Base-by-base conservation (phyloP, 2,329 filamentous ascomycete genomes). In the Fusarium sp. region DNA sequence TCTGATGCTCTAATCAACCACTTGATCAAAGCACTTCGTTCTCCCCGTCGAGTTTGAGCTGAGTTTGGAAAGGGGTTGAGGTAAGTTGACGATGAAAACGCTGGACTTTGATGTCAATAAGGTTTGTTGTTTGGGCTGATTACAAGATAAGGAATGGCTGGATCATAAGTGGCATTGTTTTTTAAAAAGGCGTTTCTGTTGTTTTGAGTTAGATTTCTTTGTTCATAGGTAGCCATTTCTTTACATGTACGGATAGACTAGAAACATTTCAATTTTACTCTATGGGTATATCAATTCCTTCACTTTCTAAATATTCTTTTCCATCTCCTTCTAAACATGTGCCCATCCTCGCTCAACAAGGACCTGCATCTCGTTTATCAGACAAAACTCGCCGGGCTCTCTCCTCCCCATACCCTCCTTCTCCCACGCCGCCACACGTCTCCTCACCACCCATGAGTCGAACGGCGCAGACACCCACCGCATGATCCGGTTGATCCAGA, bases 341-440 rank as follows among this genome's bases (percentile, higher is more conserved):
- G 82, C 82, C 87, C 87, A 89, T 4, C 87, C 87, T 71, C 85
- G 87, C 62, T 81, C 78, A 39, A 80, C 82, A 56, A 89, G 75
- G 22, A 89, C 83, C 71, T 89, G 87, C 83, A 87, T 88, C 78
- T 89, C 87, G 70, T 88, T 84, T 46, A 89, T 83, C 70, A 88
- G 71, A 68, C 87, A 89, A 61, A 83, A 81, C 46, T 76, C 75
- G 9, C 85, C 86, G 6, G 77, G 76, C 73, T 87, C 84, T 14
- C 75, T 67, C 14, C 77, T 77, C 14, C 77, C 75, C 39, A 68
- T 65, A 14, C 70, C 72, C 65, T 76, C 77, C 55, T 71, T 77
- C 60, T 80, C 74, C 78, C 82, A 84, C 19, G 73, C 72, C 19
- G 68, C 62, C 41, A 82, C 68, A 73, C 82, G 81, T 22, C 72